Evolutionary conservation across 169 alveolate species (phyloP), one percentile per base, ranked within the genome.

Genomic region (Sarcocystis neurona): DNA sequence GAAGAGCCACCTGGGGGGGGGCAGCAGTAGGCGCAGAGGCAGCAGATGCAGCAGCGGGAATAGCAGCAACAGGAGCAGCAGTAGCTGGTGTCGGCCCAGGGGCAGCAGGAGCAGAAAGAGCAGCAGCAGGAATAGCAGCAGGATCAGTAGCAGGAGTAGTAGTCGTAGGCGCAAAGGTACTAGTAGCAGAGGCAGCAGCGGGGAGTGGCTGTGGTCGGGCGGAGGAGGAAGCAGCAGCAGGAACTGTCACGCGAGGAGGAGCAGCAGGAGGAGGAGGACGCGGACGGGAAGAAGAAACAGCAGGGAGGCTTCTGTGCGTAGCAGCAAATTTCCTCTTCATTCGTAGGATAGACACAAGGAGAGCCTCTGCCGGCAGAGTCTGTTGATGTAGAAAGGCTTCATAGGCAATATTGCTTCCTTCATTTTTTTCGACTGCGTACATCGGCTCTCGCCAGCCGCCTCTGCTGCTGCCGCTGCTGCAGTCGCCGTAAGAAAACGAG

Each of bases 401-500:
- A n/a, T 37, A 63, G 43, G 75, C 75, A 1, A 63, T 12, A 43
- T 63, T 63, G 20, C 32, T 41, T 12, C 75, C 75, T n/a, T 63
- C 75, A 43, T 63, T 41, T 18, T 63, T 63, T 18, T 63, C 75
- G 43, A 63, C 75, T 5, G 20, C n/a, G 44, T 41, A 4, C 75
- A 63, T 37, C 39, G 75, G 75, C 43, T 63, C 75, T 18, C 43
- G 75, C 75, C 75, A 63, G 39, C 75, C 75, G 39, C 75, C 75
- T 5, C 75, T 15, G 6, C 75, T 15, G 6, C 75, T 15, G 44
- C 27, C 4, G 8, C 75, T 1, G 0, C 34, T 20, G 39, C 46
- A 63, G 6, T 37, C n/a, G 44, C 2, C 37, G 44, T 15, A 15
- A 5, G 75, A 63, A 63, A 15, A 6, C 70, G 4, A n/a, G 32